phyloP scores from a whole-genome alignment of 148 eudicot species.

The Mesembryanthemum crystallinum region DNA sequence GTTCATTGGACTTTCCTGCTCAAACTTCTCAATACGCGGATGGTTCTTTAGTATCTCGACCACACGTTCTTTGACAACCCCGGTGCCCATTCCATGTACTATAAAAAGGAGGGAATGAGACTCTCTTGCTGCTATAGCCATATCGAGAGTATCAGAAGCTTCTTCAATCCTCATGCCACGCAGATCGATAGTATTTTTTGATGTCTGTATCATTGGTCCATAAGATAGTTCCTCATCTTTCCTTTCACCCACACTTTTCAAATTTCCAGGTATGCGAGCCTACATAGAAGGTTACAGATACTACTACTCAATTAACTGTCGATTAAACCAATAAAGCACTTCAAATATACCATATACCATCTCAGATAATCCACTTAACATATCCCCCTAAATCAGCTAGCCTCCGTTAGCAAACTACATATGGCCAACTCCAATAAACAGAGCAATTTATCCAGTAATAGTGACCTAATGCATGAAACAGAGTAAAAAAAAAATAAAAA shows the following conservation, averaged over 20 bases:
- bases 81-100: constrained; percentile 91
- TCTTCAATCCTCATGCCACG: constrained; percentile 87
- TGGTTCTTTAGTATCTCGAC: constrained; percentile 61
- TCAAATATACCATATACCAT: neutral
- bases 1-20: constrained; percentile 82
- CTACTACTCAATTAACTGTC: neutral
- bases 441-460: no score
- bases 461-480: neutral
- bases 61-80: constrained; percentile 62
- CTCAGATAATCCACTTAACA: neutral
- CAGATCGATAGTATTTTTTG: constrained; percentile 78
- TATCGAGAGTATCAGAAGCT: constrained; percentile 61
- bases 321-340: neutral
- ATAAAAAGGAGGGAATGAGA: constrained; percentile 64
- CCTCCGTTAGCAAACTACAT: neutral
- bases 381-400: neutral
- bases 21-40: constrained; percentile 73
- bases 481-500: no score
- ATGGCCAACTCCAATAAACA: neutral
- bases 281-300: constrained; percentile 21
- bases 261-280: constrained; percentile 40
- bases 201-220: constrained; percentile 67
- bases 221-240: constrained; percentile 42
- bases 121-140: constrained; percentile 62
- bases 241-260: constrained; percentile 31